These are phyloP conservation scores for Tuber magnatum DNA, from an alignment of 495 filamentous ascomycete genomes.

Conservation along the genomic window DNA sequence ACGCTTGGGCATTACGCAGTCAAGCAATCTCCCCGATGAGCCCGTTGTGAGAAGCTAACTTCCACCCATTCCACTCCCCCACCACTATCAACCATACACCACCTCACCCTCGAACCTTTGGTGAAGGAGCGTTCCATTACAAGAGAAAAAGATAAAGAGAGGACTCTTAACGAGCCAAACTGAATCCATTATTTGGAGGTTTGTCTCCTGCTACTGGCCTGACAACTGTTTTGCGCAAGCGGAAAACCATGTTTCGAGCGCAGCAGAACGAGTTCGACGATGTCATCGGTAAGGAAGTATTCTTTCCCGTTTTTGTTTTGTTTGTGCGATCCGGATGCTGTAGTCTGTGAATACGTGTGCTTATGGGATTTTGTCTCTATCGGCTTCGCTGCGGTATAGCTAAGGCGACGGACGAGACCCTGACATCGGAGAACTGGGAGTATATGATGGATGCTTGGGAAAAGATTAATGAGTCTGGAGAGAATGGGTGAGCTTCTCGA, in stretches of 20 bases:
- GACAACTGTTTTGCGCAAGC: not conserved
- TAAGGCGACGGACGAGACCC: slow-evolving; percentile 97
- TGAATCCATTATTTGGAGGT: not conserved
- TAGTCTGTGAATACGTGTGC: slow-evolving; percentile 17
- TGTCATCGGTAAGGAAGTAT: slow-evolving; percentile 56
- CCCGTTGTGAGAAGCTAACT: slow-evolving; percentile 8
- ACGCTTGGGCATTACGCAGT: slow-evolving; percentile 33
- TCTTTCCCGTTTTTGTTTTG: slow-evolving; percentile 14
- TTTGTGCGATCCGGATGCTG: slow-evolving; percentile 10
- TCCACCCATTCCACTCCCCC: not conserved
- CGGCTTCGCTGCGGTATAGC: slow-evolving; percentile 48
- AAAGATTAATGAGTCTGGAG: slow-evolving; percentile 59
- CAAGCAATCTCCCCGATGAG: slow-evolving; percentile 19
- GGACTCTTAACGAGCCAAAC: not conserved
- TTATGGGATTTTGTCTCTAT: not conserved
- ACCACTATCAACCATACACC: not conserved
- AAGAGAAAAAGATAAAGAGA: not conserved
- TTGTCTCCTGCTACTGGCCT: not conserved
- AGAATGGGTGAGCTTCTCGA: slow-evolving; percentile 52
- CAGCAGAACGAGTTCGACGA: slow-evolving; percentile 77
- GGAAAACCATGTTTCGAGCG: slow-evolving; percentile 61
- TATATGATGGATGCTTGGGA: slow-evolving; percentile 98
- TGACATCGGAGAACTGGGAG: slow-evolving; percentile 97
- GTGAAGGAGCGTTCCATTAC: not conserved
- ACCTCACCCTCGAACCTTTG: not conserved